Evolutionary conservation across 257 asterid species (phyloP), one percentile per base, ranked within the genome.

Genomic region (Primulina eburnea): DNA sequence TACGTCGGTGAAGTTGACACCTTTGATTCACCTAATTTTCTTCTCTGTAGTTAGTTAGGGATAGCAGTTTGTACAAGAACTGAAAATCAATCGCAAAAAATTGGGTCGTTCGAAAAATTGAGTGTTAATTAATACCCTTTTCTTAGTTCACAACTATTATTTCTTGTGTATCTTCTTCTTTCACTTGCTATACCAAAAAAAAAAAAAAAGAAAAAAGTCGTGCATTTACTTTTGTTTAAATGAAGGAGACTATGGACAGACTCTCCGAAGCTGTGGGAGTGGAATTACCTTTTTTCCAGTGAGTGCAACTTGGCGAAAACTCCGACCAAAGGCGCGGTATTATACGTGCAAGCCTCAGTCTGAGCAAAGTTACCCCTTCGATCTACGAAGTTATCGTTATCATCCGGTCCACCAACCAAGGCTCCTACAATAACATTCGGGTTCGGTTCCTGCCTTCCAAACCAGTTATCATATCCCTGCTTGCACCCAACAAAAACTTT

Each of bases 271-370:
- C 70, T 66, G 28, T 57, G 58, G 55, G 34, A 69, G 40, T 66
- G 4, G 64, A 63, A 56, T 32, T 33, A 38, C 26, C 68, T 63
- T 69, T 69, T 67, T 4, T 75, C 64, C 4, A 79, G 52, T 8
- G 70, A 67, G 58, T 66, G 74, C 57, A 90, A 63, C 61, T 78
- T 83, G 2, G 97, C 94, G 43, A 88, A 86, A 74, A 88, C 73
- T 8, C 96, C 96, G 21, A 90, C 90, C 6, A 90, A 79, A 0
- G 96, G 93, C 4, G 96, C 94, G 0, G 96, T 86, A 33, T 90
- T 88, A 53, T 90, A 90, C 3, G 97, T 88, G 76, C 96, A 90
- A 1, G 97, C 96, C 84, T 90, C 96, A 0, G 89, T 85, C 60
- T 90, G 97, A 10, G 81, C 88, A 17, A 79, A 90, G 43, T 86